These are phyloP conservation scores for Arthrobotrys musiformis DNA, from an alignment of 2,329 filamentous ascomycete genomes.

Conservation along the genomic window DNA sequence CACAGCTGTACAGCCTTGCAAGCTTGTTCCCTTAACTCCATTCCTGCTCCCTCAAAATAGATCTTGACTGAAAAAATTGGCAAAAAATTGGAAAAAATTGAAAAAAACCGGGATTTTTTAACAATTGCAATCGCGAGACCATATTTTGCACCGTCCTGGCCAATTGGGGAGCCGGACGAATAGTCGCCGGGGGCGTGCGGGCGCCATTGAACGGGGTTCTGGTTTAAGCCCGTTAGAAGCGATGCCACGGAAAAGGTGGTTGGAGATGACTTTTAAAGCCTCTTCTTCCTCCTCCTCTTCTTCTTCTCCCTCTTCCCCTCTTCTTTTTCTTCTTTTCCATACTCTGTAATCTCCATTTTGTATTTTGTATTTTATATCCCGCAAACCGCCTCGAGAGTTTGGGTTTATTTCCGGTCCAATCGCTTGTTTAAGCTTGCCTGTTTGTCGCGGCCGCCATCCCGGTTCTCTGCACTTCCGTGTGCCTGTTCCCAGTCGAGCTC, in stretches of 20 bases:
- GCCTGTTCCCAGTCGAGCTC: background rate
- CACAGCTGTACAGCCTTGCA: background rate
- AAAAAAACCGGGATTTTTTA: background rate
- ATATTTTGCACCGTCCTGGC: background rate
- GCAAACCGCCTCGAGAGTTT: constrained; percentile 27
- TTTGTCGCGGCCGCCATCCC: background rate
- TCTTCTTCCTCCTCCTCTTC: background rate
- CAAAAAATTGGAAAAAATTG: too few species aligned
- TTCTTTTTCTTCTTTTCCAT: background rate
- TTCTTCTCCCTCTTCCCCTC: background rate
- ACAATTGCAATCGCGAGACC: background rate
- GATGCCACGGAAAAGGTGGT: constrained; percentile 25
- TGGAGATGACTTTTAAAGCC: constrained; percentile 49
- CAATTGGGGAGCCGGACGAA: background rate
- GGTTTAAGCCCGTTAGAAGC: constrained; percentile 39
- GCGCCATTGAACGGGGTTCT: constrained; percentile 23
- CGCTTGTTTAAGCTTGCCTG: background rate
- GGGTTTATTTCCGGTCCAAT: background rate
- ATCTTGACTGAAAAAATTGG: background rate
- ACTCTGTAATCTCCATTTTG: background rate
- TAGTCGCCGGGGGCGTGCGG: constrained; percentile 39
- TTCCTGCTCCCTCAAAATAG: background rate
- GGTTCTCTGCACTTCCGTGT: background rate
- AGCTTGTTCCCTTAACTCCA: background rate
- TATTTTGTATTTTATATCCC: background rate